Conservation (phyloP, 495 filamentous ascomycete species). For the Eremomyces bilateralis region DNA sequence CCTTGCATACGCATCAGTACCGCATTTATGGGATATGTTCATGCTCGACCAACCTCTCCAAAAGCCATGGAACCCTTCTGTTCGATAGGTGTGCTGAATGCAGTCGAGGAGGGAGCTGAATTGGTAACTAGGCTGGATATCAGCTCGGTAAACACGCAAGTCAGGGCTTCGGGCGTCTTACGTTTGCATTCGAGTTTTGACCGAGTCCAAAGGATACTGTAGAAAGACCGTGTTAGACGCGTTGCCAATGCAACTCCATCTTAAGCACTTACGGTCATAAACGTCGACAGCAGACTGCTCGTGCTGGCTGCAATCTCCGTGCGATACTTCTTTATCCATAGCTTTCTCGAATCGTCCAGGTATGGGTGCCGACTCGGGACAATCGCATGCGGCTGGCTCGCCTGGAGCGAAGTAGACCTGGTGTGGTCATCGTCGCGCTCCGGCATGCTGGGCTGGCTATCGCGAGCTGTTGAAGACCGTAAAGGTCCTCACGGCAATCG, state of each 20-base stretch:
- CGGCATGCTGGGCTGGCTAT: slow-evolving; percentile 25
- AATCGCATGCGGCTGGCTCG: slow-evolving; percentile 4
- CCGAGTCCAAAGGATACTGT: slow-evolving; percentile 60
- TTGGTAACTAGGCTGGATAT: slow-evolving; percentile 34
- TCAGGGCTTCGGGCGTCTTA: slow-evolving; percentile 19
- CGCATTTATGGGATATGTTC: slow-evolving; percentile 2
- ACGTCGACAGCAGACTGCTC: slow-evolving; percentile 51
- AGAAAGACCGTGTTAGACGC: too few relatives aligned
- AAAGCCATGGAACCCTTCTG: slow-evolving; percentile 52
- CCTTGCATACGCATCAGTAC: slow-evolving; percentile 23
- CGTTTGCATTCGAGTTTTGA: slow-evolving; percentile 70
- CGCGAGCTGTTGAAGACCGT: slow-evolving; percentile 24
- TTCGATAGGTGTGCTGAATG: slow-evolving; percentile 47
- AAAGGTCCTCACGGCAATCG: slow-evolving; percentile 37
- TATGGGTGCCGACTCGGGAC: too few relatives aligned
- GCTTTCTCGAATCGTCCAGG: slow-evolving; percentile 28
- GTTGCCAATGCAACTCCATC: neutral
- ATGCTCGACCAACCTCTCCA: slow-evolving; percentile 38
- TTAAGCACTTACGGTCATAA: slow-evolving; percentile 40
- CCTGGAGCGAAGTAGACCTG: neutral
- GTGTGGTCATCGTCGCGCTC: slow-evolving; percentile 15
- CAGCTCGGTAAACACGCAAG: neutral
- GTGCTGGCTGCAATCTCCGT: slow-evolving; percentile 59
- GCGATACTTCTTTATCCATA: slow-evolving; percentile 50
- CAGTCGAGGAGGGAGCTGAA: slow-evolving; percentile 48